Base-by-base conservation (phyloP, 2,329 filamentous ascomycete genomes). In the Stemphylium vesicarium region DNA sequence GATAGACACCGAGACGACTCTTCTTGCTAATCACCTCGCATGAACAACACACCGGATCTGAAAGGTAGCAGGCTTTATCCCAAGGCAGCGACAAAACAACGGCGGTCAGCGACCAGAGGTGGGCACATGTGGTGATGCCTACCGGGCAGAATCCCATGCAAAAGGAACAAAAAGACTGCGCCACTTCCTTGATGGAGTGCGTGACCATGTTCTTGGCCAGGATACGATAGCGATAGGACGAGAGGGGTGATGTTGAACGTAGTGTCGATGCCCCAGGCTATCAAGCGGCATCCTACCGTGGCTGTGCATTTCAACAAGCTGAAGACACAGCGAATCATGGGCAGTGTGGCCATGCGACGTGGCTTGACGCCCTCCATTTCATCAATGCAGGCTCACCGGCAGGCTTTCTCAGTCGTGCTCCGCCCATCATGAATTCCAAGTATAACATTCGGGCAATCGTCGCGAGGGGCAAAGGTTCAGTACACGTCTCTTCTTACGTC, bases 61-160 rank as follows among this genome's bases (percentile, higher is more conserved):
- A 60, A 52, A 52, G 42, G 53, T n/a, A 31, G 41, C 50, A 63
- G 66, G 66, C 61, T 62, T 47, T 22, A 49, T 63, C 52, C 46
- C 64, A 59, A 72, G 70, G 70, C 69, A 71, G 60, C 67, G 57
- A 66, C 58, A 56, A 61, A 63, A 62, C 53, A n/a, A 41, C 31
- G 53, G 56, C 47, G 55, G 56, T 59, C 58, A 41, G 56, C 52
- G 50, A 49, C 56, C 32, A 43, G 48, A 45, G 49, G 38, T 50
- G 36, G 31, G 42, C 35, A 49, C 41, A 22, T 49, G 18, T 10
- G 26, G 9, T 29, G 26, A 29, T 29, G 26, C 26, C 51, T 43
- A 60, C 63, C 66, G 65, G 18, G 43, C 31, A 44, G 52, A 53
- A 40, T 32, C 52, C 58, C 51, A 50, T 56, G 54, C 45, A 43